Evolutionary conservation across 257 asterid species (phyloP), one percentile per base, ranked within the genome.

Genomic region (Thymus mandschuricus): DNA sequence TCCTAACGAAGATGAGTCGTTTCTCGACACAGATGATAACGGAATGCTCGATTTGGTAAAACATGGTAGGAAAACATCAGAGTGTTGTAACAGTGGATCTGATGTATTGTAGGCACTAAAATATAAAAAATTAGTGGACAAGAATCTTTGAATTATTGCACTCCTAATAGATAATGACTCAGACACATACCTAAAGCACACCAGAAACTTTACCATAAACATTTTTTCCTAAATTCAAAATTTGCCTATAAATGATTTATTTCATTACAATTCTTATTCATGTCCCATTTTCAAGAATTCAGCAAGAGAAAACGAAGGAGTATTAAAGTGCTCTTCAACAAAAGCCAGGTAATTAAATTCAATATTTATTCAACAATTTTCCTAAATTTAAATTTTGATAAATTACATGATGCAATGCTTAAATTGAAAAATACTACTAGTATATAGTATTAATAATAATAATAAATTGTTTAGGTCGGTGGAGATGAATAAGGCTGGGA

Each of bases 121-220:
- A 29, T 50, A 31, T 28, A 62, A 73, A 31, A 49, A 31, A 33
- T 15, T 45, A 46, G 7, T 73, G 78, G 52, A 71, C 72, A 64
- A 8, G 64, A 64, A 54, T 64, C 41, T 10, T 56, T 38, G 67
- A 65, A 65, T 34, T 66, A 56, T 44, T 73, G 60, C 28, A 33
- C 34, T 57, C 45, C 68, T 65, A 4, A 65, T 66, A 41, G 78
- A 57, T 46, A 21, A 66, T 73, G 78, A 73, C 68, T 65, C 68
- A 4, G 33, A 54, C 60, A 55, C 10, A 12, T 64, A 38, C 72
- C 77, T 55, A 64, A 64, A 30, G 55, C 35, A 13, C 9, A 63
- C 33, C 54, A 15, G 15, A 34, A 28, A 34, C 5, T 13, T 8
- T 6, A 35, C 48, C 66, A n/a, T 2, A 60, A 50, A 34, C 13